Evolutionary conservation across 805 yeast species (phyloP), one percentile per base, ranked within the genome.

Genomic region (Kluyveromyces siamensis): DNA sequence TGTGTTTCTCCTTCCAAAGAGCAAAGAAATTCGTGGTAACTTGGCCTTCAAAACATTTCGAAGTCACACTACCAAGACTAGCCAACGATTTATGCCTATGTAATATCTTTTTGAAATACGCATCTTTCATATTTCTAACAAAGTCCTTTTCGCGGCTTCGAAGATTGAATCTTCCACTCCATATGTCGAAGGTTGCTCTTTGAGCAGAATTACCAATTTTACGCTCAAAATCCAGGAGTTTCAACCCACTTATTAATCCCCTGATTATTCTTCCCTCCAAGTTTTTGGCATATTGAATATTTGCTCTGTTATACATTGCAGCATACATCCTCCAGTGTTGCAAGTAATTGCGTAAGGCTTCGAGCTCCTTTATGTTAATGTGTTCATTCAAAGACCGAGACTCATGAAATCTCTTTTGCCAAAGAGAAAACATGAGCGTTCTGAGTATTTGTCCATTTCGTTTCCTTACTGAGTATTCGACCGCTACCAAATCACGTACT

Each of bases 341-440:
- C 2, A 54, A 41, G 14, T 40, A 46, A 14, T 48, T 46, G 14
- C 21, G 33, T n/a, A 43, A 42, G 7, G 46, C 35, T 30, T 30
- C 35, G 7, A 16, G 8, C 40, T 49, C 49, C 11, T 44, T 41
- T 1, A 52, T 51, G 13, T 36, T 45, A 25, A 45, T 37, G 14
- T 53, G 44, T 2, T 55, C 47, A 46, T 55, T 55, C 13, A 44
- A 40, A 37, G 49, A 50, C 6, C 53, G 35, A 8, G 41, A 52
- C 30, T 59, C 56, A 37, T 50, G 25, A 27, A 55, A 56, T 37
- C 61, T 51, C 42, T 50, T 55, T 10, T 17, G 25, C 67, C 66
- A 63, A 6, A 58, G 27, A 7, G 48, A 46, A 13, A 62, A 54
- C 9, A 54, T 45, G 45, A 46, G 50, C 27, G 36, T 37, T 16